Base-by-base conservation (phyloP, 371 early-diverging fungal genomes). In the Mortierella sp. region DNA sequence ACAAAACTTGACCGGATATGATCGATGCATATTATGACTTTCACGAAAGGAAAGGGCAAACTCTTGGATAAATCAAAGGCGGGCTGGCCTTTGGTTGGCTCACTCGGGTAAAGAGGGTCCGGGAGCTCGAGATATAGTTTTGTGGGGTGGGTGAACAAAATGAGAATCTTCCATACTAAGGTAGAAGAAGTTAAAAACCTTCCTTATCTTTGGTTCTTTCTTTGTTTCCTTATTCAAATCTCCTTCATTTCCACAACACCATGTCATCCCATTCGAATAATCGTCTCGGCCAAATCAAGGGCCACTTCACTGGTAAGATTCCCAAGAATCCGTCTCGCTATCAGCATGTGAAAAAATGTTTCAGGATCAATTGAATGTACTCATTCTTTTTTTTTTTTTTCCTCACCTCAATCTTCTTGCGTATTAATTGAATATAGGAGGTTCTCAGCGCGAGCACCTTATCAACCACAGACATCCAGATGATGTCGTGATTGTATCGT, bases 401-500 rank as follows among this genome's bases (percentile, higher is more conserved):
- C 28, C 17, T 26, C 8, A 1, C 43, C 26, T 43, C 34, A 4
- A 58, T n/a, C n/a, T n/a, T n/a, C n/a, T 19, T 19, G 19, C 12
- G 45, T 43, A 9, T 15, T 43, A 43, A 43, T 17, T 17, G 19
- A 43, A 43, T 40, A 32, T 37, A 69, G 73, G 79, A 40, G 57
- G 66, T n/a, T 43, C 57, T 13, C 32, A 37, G 51, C 72, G 72
- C 37, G 79, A 78, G 28, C 73, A 54, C 15, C 73, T 78, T 66
- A 66, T 78, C 63, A 66, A 72, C 63, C 65, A 68, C 47, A 68
- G 73, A 35, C 69, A 69, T 15, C 93, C 93, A 59, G 94, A 95
- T 62, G 96, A 96, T 77, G 90, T 96, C 17, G 95, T 96, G 55
- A 92, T 96, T 64, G 95, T 96, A 57, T 83, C 90, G 79, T 78